A percentile compares a stretch with the other conserved stretches of the same genome.
Evolutionary conservation across 2,329 filamentous ascomycete species (phyloP).

Genomic region (Xylaria sp.): DNA sequence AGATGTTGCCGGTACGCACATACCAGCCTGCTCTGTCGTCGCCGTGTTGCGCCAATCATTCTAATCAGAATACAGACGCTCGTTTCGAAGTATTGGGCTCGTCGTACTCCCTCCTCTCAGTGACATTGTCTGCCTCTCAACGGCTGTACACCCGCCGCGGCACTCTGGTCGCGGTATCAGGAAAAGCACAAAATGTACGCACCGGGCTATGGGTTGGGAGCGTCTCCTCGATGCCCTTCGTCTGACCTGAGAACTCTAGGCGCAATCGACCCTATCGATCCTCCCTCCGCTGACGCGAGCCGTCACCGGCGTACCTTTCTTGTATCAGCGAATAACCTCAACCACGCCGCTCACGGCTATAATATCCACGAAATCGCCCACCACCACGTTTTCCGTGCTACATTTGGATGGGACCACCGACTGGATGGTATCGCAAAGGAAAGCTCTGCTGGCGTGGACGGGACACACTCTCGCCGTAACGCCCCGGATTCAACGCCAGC

Average conservation of each 20-base stretch:
- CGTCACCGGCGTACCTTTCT: slow-evolving; percentile 84
- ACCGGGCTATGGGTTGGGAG: background rate
- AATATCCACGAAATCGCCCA: slow-evolving; percentile 84
- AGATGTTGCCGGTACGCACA: slow-evolving; percentile 56
- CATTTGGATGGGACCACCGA: slow-evolving; percentile 92
- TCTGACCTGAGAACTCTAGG: slow-evolving; percentile 55
- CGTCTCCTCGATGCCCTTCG: background rate
- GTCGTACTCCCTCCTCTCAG: slow-evolving; percentile 91
- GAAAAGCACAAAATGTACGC: slow-evolving; percentile 85
- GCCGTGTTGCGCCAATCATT: too few relatives aligned
- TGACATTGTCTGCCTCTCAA: slow-evolving; percentile 90
- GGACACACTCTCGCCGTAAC: slow-evolving; percentile 81
- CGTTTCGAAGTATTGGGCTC: slow-evolving; percentile 91
- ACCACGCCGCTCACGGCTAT: slow-evolving; percentile 87
- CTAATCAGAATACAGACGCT: slow-evolving; percentile 68
- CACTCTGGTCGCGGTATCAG: slow-evolving; percentile 86
- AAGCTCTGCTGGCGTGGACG: slow-evolving; percentile 94
- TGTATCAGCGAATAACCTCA: slow-evolving; percentile 90
- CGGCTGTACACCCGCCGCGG: slow-evolving; percentile 91
- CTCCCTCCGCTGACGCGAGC: slow-evolving; percentile 83
- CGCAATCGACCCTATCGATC: slow-evolving; percentile 85
- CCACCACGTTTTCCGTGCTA: slow-evolving; percentile 84
- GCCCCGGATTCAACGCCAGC: slow-evolving; percentile 74
- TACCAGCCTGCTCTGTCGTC: background rate
- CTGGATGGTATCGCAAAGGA: slow-evolving; percentile 90